Conservation (phyloP, 1,139 yeast genomes). For the Kluyveromyces sp. region DNA sequence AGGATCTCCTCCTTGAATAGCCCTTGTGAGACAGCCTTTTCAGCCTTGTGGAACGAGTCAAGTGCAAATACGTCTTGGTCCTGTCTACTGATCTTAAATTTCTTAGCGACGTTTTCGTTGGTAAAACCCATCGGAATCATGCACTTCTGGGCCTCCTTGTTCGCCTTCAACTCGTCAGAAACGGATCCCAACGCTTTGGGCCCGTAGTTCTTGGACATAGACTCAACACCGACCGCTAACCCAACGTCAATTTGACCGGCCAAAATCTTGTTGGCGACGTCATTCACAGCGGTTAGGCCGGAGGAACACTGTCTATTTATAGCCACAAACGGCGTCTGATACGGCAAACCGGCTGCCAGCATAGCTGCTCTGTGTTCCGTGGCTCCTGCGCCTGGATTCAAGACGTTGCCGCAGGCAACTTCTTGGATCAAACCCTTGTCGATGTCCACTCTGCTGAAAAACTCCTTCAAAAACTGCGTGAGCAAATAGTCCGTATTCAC, state of each 20-base stretch:
- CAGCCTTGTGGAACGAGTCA: slow-evolving; percentile 78
- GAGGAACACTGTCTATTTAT: slow-evolving; percentile 92
- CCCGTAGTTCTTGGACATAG: slow-evolving; percentile 83
- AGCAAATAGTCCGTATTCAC: slow-evolving; percentile 69
- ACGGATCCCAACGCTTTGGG: slow-evolving; percentile 61
- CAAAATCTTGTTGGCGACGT: slow-evolving; percentile 79
- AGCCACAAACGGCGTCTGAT: slow-evolving; percentile 68
- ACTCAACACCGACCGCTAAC: slow-evolving; percentile 85
- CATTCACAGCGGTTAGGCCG: slow-evolving; percentile 84
- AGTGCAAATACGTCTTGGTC: slow-evolving; percentile 88
- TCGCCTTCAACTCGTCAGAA: slow-evolving; percentile 43
- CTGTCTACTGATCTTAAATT: slow-evolving; percentile 56
- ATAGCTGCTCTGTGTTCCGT: slow-evolving; percentile 85
- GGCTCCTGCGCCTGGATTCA: slow-evolving; percentile 88
- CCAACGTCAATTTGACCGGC: slow-evolving; percentile 89
- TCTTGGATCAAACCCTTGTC: slow-evolving; percentile 69
- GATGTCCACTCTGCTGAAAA: slow-evolving; percentile 51
- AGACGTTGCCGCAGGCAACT: slow-evolving; percentile 80
- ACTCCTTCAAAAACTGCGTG: slow-evolving; percentile 53
- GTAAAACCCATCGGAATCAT: slow-evolving; percentile 89
- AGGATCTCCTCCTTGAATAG: slow-evolving; percentile 78
- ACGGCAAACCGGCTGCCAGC: slow-evolving; percentile 67
- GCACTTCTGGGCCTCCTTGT: slow-evolving; percentile 53
- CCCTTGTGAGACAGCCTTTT: slow-evolving; percentile 60
- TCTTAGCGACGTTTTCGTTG: slow-evolving; percentile 66